These are phyloP conservation scores for Castanea crenata DNA, from an alignment of 306 rosid genomes.

Conservation along the genomic window DNA sequence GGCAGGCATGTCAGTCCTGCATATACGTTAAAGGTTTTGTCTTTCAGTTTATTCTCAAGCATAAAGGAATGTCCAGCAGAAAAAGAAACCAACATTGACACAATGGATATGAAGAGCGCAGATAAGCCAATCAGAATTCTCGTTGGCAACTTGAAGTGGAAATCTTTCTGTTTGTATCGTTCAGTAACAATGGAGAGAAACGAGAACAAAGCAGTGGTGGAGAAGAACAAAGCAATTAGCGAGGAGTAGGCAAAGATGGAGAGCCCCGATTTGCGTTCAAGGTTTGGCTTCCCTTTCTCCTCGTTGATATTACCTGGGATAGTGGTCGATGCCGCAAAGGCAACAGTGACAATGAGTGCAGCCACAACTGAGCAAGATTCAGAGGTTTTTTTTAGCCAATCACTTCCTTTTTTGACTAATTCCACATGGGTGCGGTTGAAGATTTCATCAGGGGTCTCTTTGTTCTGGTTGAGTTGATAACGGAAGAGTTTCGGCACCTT, in stretches of 20 bases:
- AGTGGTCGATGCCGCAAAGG: constrained; percentile 38
- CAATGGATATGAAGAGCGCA: constrained; percentile 11
- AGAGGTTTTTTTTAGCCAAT: constrained; percentile 42
- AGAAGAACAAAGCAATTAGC: constrained; percentile 27
- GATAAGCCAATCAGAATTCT: constrained; percentile 6
- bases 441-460: constrained; percentile 34
- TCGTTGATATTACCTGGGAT: constrained; percentile 24
- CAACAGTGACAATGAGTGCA: constrained; percentile 51
- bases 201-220: constrained; percentile 21
- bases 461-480: constrained; percentile 15
- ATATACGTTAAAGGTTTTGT: neutral
- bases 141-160: neutral
- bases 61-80: constrained; percentile 9
- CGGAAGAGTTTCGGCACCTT: constrained; percentile 30
- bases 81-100: constrained; percentile 2
- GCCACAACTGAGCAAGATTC: constrained; percentile 57
- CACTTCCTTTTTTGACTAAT: constrained; percentile 14
- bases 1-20: neutral
- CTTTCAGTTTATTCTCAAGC: neutral
- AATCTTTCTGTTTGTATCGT: neutral
- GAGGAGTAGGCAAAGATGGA: constrained; percentile 32
- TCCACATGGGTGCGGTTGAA: constrained; percentile 37
- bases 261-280: constrained; percentile 12
- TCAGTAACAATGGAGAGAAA: constrained; percentile 13
- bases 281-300: constrained; percentile 7